A percentile compares a stretch with the other conserved stretches of the same genome.
Evolutionary conservation across 139 green algal species (phyloP).

Genomic region (Astrephomene gubernaculifera): DNA sequence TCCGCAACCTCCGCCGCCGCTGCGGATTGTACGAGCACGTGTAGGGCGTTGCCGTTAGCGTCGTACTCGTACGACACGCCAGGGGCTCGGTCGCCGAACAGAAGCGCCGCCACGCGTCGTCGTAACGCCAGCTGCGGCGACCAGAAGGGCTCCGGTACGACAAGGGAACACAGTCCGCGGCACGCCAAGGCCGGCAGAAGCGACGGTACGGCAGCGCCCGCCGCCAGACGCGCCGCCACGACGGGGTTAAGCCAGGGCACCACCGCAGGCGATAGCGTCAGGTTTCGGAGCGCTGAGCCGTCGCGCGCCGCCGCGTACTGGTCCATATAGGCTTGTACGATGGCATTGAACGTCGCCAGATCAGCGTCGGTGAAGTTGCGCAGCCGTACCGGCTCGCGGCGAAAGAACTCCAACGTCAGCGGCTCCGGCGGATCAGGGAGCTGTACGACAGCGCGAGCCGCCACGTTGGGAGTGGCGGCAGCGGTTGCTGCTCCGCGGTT

Average conservation of each 20-base stretch:
- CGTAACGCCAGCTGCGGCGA: neutral
- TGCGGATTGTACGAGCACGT: neutral
- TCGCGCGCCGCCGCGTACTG: neutral
- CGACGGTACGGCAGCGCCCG: neutral
- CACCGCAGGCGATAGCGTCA: neutral
- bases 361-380: constrained; percentile 4
- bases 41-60: neutral
- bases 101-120: neutral
- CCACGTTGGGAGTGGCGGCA: neutral
- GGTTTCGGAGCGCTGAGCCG: neutral
- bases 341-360: neutral
- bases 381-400: constrained; percentile 4
- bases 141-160: neutral
- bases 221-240: neutral
- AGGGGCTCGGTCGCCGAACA: neutral
- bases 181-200: neutral
- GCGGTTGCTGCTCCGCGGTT: neutral
- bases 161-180: constrained; percentile 14
- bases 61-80: constrained; percentile 25
- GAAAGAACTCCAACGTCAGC: constrained; percentile 39
- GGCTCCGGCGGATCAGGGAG: neutral
- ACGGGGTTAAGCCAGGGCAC: constrained; percentile 8
- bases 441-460: constrained; percentile 14
- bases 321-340: neutral
- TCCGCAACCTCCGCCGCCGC: neutral